phyloP scores from a whole-genome alignment of 2,329 filamentous ascomycete species.

The Sporothrix variecibatus region DNA sequence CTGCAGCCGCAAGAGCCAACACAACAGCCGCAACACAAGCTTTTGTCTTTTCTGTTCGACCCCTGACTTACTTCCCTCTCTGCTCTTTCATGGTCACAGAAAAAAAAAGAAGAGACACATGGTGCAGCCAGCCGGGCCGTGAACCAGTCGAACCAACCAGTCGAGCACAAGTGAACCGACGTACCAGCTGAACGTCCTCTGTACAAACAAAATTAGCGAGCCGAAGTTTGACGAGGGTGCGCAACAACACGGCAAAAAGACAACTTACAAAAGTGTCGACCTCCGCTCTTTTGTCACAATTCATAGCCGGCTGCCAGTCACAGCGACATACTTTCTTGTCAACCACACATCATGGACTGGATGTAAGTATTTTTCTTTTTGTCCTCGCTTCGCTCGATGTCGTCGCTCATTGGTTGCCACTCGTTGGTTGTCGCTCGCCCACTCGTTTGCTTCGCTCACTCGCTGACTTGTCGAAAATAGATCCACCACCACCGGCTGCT shows the following conservation, averaged over 20 bases:
- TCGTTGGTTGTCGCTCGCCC: no score
- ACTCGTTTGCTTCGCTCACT: not conserved
- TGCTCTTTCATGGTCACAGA: not conserved
- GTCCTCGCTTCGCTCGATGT: no score
- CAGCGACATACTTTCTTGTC: not conserved
- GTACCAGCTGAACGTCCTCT: no score
- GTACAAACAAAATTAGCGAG: constrained; percentile 1
- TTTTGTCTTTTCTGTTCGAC: not conserved
- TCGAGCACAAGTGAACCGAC: not conserved
- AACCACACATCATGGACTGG: constrained; percentile 25
- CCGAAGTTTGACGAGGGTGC: not conserved
- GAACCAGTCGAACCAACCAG: not conserved
- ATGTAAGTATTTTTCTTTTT: constrained; percentile 19
- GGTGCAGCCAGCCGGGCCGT: constrained; percentile 12
- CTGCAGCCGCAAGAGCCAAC: no score
- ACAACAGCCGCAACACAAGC: not conserved
- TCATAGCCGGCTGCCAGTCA: not conserved
- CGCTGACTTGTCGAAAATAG: not conserved
- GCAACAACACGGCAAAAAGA: not conserved
- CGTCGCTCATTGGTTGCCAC: no score
- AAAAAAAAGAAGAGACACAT: not conserved
- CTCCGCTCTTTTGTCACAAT: not conserved
- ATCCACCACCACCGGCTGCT: constrained; percentile 38
- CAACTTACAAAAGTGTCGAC: not conserved
- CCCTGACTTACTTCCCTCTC: not conserved